phyloP scores from a whole-genome alignment of 108 stramenopile species.

The Skeletonema tropicum region DNA sequence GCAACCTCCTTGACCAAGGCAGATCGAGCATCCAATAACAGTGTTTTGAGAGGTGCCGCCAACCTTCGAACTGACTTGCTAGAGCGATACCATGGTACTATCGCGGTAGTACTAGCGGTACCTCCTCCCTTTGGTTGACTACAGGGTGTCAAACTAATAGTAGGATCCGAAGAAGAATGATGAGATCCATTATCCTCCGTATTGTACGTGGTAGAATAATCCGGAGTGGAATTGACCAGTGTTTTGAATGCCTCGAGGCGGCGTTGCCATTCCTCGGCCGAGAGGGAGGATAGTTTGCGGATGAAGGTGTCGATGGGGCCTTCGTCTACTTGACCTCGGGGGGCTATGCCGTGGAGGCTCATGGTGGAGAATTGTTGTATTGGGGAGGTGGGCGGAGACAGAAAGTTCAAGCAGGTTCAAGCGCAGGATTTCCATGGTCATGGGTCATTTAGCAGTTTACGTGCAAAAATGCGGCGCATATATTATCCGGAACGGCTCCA shows the following conservation, averaged over 20 bases:
- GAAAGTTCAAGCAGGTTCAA: too few relatives aligned
- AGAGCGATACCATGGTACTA: conserved; percentile 68
- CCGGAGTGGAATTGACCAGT: conserved; percentile 65
- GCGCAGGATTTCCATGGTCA: too few relatives aligned
- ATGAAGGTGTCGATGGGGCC: conserved; percentile 63
- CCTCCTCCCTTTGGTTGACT: too few relatives aligned
- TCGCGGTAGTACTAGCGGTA: too few relatives aligned
- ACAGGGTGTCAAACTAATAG: background rate
- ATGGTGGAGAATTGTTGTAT: too few relatives aligned
- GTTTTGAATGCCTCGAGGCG: conserved; percentile 59
- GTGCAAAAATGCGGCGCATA: too few relatives aligned
- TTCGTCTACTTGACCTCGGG: conserved; percentile 47
- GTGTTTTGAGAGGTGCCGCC: conserved; percentile 50
- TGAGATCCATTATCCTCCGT: conserved; percentile 12
- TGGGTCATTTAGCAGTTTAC: too few relatives aligned
- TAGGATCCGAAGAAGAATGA: too few relatives aligned
- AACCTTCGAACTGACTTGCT: conserved; percentile 69
- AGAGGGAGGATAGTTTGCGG: conserved; percentile 50
- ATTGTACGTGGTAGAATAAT: conserved; percentile 31
- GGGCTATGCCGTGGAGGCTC: background rate
- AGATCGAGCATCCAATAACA: conserved; percentile 74
- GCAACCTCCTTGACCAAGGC: conserved; percentile 81
- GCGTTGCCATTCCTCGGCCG: conserved; percentile 74
- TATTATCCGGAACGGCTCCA: too few relatives aligned
- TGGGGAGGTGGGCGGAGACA: conserved; percentile 29